A percentile compares a stretch with the other conserved stretches of the same genome.
phyloP scores from a whole-genome alignment of 192 early-diverging fungal genomes.

The Linnemannia hyalina region DNA sequence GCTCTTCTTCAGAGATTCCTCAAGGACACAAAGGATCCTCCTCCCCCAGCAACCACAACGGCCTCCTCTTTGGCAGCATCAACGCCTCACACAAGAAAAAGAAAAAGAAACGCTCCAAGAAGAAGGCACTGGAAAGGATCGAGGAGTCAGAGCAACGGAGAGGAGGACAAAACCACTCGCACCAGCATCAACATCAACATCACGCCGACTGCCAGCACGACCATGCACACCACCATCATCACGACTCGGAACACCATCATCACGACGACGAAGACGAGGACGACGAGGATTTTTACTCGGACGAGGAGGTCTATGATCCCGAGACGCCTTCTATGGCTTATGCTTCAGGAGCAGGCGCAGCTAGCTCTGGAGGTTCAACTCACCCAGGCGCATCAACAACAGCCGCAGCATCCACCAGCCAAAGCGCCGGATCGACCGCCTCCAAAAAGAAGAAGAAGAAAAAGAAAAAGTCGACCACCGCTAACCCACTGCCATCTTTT shows the following conservation, averaged over 20 bases:
- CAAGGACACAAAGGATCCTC: not conserved
- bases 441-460: conserved; percentile 68
- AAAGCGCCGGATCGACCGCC: conserved; percentile 10
- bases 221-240: conserved; percentile 29
- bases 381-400: conserved; percentile 9
- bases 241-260: conserved; percentile 40
- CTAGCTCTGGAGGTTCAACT: conserved; percentile 18
- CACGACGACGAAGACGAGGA: conserved; percentile 55
- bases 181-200: conserved; percentile 19
- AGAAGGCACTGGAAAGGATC: conserved; percentile 44
- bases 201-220: conserved; percentile 45
- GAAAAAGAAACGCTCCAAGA: conserved; percentile 51
- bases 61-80: not conserved
- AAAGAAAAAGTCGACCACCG: conserved; percentile 59
- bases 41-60: conserved; percentile 3
- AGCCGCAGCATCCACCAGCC: conserved; percentile 16
- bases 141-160: conserved; percentile 27
- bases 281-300: conserved; percentile 61
- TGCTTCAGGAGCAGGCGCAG: conserved; percentile 6
- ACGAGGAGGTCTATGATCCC: conserved; percentile 62
- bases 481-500: conserved; percentile 13
- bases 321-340: conserved; percentile 54
- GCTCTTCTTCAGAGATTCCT: not conserved
- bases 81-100: conserved; percentile 39
- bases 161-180: not conserved